Percentiles rank a stretch among this genome's conserved stretches.
These are phyloP conservation scores for Zangia roseola DNA, from an alignment of 768 basidiomycete species.

Conservation along the genomic window DNA sequence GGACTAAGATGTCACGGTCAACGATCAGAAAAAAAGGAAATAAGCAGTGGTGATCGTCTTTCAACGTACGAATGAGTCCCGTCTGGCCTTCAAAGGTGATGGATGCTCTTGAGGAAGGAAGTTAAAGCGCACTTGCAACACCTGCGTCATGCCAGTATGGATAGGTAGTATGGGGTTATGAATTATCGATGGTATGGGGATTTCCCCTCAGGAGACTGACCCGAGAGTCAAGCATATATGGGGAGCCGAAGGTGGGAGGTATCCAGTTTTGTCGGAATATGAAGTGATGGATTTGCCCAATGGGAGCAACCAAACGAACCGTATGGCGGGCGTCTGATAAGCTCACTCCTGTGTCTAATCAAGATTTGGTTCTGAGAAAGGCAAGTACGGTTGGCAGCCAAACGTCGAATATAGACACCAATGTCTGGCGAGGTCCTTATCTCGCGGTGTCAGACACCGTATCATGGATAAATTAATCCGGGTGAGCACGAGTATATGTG, in stretches of 20 bases:
- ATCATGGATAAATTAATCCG: neutral
- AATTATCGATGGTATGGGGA: neutral
- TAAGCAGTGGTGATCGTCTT: neutral
- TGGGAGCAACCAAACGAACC: neutral
- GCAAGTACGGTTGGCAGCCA: neutral
- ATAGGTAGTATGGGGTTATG: neutral
- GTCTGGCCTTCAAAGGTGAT: slow-evolving; percentile 3
- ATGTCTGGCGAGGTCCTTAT: slow-evolving; percentile 18
- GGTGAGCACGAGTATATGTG: neutral
- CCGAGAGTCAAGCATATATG: slow-evolving; percentile 19
- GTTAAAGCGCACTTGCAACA: neutral
- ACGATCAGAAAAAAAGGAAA: neutral
- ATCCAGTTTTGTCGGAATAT: neutral
- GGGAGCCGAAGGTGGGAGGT: neutral
- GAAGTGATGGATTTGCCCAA: neutral
- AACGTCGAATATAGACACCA: neutral
- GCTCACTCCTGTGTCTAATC: neutral
- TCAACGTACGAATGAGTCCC: slow-evolving; percentile 16
- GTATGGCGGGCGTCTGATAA: slow-evolving; percentile 16
- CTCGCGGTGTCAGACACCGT: slow-evolving; percentile 4
- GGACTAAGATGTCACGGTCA: slow-evolving; percentile 8
- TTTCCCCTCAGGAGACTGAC: neutral
- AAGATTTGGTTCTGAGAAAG: slow-evolving; percentile 2
- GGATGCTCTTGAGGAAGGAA: neutral
- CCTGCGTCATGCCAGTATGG: slow-evolving; percentile 14